Conservation (phyloP, 441 rosid species). For the Arabidopsis hybrid region DNA sequence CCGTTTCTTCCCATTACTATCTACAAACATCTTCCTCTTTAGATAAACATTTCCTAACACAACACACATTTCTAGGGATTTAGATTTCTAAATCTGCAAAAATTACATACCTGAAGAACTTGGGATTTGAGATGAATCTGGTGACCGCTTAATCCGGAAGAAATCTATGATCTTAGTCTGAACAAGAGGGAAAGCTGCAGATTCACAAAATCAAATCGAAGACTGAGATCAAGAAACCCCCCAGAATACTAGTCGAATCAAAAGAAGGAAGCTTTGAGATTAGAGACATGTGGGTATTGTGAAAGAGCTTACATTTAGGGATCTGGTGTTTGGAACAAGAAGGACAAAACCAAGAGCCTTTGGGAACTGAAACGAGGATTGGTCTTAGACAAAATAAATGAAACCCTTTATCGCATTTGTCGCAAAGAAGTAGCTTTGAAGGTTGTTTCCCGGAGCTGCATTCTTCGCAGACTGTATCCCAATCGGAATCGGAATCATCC, state of each 20-base stretch:
- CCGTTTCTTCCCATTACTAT: constrained; percentile 52
- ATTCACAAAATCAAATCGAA: not conserved
- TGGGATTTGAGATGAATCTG: constrained; percentile 38
- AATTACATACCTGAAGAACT: constrained; percentile 56
- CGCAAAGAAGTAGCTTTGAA: constrained; percentile 64
- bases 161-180: constrained; percentile 75
- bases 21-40: not conserved
- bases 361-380: constrained; percentile 70
- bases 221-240: not conserved
- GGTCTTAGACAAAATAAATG: constrained; percentile 75
- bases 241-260: not conserved
- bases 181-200: constrained; percentile 78
- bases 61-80: not conserved
- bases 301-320: constrained; percentile 54
- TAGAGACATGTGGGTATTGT: not conserved
- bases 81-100: not conserved
- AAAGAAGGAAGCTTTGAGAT: not conserved
- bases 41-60: not conserved
- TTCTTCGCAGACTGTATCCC: constrained; percentile 52
- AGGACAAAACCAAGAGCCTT: constrained; percentile 72
- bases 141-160: constrained; percentile 59
- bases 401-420: constrained; percentile 68
- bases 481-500: constrained; percentile 26
- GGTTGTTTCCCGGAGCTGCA: constrained; percentile 64
- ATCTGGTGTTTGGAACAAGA: constrained; percentile 51